Evolutionary conservation across 2,329 filamentous ascomycete species (phyloP).

Genomic region (Endothia cerciana): DNA sequence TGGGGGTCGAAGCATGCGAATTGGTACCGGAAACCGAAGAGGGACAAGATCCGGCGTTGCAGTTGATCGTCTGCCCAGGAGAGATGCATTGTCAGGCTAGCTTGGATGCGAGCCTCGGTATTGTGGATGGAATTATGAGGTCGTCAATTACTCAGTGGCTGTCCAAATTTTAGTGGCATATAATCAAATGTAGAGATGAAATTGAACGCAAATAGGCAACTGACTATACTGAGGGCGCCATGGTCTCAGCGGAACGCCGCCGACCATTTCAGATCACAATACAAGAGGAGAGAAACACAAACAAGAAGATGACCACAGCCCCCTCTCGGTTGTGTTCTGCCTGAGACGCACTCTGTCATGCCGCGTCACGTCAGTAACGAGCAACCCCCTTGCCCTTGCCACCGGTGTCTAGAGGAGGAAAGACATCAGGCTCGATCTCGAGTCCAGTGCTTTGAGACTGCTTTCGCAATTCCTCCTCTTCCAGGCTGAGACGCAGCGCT

Average conservation of each 20-base stretch:
- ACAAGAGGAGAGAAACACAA: neutral
- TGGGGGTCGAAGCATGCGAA: neutral
- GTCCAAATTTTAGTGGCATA: neutral
- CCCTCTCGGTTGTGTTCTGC: neutral
- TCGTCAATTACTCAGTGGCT: constrained; percentile 19
- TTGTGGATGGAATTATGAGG: constrained; percentile 25
- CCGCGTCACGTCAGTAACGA: constrained; percentile 15
- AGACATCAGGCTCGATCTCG: constrained; percentile 36
- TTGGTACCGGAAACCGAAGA: neutral
- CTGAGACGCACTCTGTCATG: neutral
- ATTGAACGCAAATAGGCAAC: neutral
- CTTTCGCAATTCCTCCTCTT: constrained; percentile 52
- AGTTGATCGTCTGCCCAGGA: constrained; percentile 29
- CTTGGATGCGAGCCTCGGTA: constrained; percentile 27
- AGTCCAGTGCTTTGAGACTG: constrained; percentile 31
- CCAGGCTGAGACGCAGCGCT: constrained; percentile 63
- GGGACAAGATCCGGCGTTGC: constrained; percentile 16
- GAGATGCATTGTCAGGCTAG: constrained; percentile 30
- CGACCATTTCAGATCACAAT: neutral
- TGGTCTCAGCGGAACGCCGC: neutral
- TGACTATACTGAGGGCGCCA: neutral
- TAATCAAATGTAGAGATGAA: neutral
- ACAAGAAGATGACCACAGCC: neutral
- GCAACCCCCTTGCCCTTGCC: constrained; percentile 48
- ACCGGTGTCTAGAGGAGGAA: constrained; percentile 38